Evolutionary conservation across 257 asterid species (phyloP).

Genomic region (Penstemon newberryi): DNA sequence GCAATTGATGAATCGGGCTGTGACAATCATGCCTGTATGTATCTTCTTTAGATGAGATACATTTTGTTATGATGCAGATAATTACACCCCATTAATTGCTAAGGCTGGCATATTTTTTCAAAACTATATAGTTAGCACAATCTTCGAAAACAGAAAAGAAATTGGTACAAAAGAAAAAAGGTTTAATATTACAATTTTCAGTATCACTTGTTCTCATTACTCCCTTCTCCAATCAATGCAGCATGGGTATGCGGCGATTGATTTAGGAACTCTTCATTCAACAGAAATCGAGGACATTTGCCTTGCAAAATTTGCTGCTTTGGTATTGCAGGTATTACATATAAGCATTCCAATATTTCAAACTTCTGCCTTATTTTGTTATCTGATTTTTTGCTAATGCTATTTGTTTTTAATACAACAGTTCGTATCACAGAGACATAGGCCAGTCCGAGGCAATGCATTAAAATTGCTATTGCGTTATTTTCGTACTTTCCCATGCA

Average conservation of each 20-base stretch:
- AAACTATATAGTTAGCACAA: slow-evolving; percentile 12
- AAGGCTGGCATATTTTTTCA: slow-evolving; percentile 7
- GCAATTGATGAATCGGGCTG: slow-evolving; percentile 51
- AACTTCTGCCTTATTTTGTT: slow-evolving; percentile 10
- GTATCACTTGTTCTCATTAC: slow-evolving; percentile 13
- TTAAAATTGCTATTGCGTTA: slow-evolving; percentile 61
- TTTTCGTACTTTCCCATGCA: slow-evolving; percentile 71
- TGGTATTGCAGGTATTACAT: slow-evolving; percentile 72
- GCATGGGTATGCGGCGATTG: slow-evolving; percentile 83
- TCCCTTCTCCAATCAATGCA: slow-evolving; percentile 35
- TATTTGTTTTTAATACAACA: slow-evolving; percentile 30
- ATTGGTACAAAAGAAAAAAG: not conserved
- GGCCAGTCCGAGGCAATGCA: slow-evolving; percentile 83
- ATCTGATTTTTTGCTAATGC: slow-evolving; percentile 21
- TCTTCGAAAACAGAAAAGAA: slow-evolving; percentile 14
- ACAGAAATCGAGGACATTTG: slow-evolving; percentile 49
- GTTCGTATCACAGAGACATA: slow-evolving; percentile 84
- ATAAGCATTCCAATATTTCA: slow-evolving; percentile 19
- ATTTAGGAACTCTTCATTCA: slow-evolving; percentile 47
- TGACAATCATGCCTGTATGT: slow-evolving; percentile 70
- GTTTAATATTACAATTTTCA: not conserved
- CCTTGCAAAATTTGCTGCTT: slow-evolving; percentile 59
- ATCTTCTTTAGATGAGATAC: slow-evolving; percentile 25
- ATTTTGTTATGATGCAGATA: not conserved
- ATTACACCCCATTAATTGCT: slow-evolving; percentile 14